A percentile compares a stretch with the other conserved stretches of the same genome.
phyloP scores from a whole-genome alignment of 208 protist species.

The Leishmania tarentolae region DNA sequence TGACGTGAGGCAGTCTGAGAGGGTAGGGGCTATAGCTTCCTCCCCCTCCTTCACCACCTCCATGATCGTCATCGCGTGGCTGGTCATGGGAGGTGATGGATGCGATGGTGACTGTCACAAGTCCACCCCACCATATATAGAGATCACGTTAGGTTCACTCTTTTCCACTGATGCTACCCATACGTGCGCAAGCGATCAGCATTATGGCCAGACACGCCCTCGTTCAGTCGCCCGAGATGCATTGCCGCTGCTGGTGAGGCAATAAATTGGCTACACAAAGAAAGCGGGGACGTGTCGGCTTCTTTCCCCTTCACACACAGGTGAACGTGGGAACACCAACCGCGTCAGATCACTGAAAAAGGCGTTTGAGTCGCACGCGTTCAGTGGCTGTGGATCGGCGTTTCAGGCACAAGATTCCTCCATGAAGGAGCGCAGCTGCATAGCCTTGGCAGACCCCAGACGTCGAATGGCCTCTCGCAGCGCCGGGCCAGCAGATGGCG shows the following conservation, averaged over 20 bases:
- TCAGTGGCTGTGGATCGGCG: background rate
- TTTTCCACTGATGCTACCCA: background rate
- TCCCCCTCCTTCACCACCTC: too few relatives aligned
- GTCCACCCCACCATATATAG: background rate
- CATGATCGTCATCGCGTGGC: background rate
- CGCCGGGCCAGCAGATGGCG: conserved; percentile 30
- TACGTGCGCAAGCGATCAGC: background rate
- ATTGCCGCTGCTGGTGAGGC: background rate
- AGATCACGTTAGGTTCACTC: background rate
- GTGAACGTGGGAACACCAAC: background rate
- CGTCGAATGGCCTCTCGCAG: conserved; percentile 59
- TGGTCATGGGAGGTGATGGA: too few relatives aligned
- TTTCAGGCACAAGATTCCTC: conserved; percentile 38
- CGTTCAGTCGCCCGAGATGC: background rate
- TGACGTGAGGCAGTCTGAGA: background rate
- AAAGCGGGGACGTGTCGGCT: background rate
- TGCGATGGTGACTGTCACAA: background rate
- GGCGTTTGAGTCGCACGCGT: too few relatives aligned
- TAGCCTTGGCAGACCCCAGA: conserved; percentile 36
- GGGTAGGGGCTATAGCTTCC: background rate
- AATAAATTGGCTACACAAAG: background rate
- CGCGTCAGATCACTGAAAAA: background rate
- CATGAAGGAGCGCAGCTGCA: conserved; percentile 67
- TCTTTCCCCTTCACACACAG: background rate
- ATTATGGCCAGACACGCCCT: background rate